Conservation (phyloP, 345 rosid species). For the Eucalyptus rudis region DNA sequence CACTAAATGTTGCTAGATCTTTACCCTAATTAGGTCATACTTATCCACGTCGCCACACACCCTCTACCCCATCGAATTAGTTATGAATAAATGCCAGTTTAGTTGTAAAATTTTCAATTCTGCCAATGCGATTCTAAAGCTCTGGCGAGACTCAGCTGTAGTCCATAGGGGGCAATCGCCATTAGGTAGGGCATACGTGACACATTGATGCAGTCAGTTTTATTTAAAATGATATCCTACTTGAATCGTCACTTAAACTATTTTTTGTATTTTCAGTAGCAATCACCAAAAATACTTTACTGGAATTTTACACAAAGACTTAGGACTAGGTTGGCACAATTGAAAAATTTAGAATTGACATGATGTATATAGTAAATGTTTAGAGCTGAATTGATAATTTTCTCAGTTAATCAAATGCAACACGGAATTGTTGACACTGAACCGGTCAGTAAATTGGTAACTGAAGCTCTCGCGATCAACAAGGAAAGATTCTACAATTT, state of each 20-base stretch:
- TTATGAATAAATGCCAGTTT: neutral
- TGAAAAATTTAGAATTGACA: rapidly evolving
- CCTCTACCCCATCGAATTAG: neutral
- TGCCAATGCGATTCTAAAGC: neutral
- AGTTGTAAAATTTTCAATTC: neutral
- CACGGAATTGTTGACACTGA: neutral
- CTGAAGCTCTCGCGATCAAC: neutral
- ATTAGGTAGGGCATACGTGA: rapidly evolving
- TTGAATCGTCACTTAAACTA: neutral
- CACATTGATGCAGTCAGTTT: rapidly evolving
- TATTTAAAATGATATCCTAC: neutral
- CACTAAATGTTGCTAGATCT: neutral
- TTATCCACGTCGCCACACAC: rapidly evolving
- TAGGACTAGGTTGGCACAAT: neutral
- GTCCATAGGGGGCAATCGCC: neutral
- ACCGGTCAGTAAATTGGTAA: neutral
- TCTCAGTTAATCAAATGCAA: neutral
- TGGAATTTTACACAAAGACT: neutral
- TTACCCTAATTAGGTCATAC: neutral
- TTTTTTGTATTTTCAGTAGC: rapidly evolving
- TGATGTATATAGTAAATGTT: neutral
- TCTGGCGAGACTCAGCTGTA: rapidly evolving
- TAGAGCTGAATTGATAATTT: neutral
- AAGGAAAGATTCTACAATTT: neutral
- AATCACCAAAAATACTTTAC: rapidly evolving